Evolutionary conservation across 2,329 filamentous ascomycete species (phyloP), one percentile per base, ranked within the genome.

Genomic region (Nemania bipapillata): DNA sequence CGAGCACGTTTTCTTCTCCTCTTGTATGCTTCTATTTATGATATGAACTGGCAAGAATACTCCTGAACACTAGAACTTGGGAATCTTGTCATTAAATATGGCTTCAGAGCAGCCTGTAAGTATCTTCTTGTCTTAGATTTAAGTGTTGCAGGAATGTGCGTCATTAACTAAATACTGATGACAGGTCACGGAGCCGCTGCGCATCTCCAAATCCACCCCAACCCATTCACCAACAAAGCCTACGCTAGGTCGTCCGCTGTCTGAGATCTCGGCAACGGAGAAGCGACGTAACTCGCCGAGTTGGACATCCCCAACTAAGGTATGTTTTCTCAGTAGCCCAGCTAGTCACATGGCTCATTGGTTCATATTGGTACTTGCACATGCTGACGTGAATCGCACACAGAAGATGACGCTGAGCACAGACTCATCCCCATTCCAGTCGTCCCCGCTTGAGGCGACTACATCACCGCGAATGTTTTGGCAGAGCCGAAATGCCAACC

Each of bases 271-370:
- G 74, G 92, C 92, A 60, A 92, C 92, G 70, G 93, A 94, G 81
- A 91, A 90, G 80, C 89, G 95, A 79, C 88, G 94, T 76, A 98
- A 98, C 83, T 97, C 94, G 58, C 94, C 94, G 61, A 96, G 92
- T 84, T 97, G 91, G 88, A 94, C 91, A 76, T 91, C 94, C 80
- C 80, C 83, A 70, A 85, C 81, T 83, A 93, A 92, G 87, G 91
- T 94, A 85, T 80, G 80, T 72, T 26, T 65, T 72, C n/a, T n/a
- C n/a, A 70, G 65, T 70, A 65, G 37, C 40, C 53, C 37, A 26
- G 30, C 15, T 37, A 60, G 40, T 56, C n/a, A 26, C 50, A 52
- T 53, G 49, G 47, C 66, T 60, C 72, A 65, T 59, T 72, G 68
- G 72, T 70, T 69, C 47, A 62, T 65, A 67, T 53, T 20, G 26